Base-by-base conservation (phyloP, 345 rosid species). In the Moricandia arvensis region DNA sequence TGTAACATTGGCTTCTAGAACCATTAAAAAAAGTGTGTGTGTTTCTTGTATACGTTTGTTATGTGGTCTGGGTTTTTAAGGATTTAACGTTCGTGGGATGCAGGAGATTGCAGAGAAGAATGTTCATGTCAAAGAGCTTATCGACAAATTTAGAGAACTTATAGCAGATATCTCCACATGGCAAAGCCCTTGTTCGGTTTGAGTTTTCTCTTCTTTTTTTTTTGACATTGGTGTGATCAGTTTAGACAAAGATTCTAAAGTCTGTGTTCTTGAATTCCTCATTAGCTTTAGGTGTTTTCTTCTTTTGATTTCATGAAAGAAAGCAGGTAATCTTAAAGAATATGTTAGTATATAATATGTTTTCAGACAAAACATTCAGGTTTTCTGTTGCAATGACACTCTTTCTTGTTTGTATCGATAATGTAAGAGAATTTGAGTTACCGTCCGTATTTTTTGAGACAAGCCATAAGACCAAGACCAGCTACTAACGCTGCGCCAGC, bases 401-500 rank as follows among this genome's bases (percentile, higher is more conserved):
- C 10, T 21, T 49, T 59, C 51, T 64, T 73, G 59, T 41, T 73
- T 54, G 54, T 62, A 54, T 62, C 10, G 8, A 61, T 73, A 34
- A 34, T 11, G 18, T 78, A 51, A 69, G 38, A 31, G 29, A 63
- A 54, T 53, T 24, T 10, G 43, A 29, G 63, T 84, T 62, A 89
- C 43, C 80, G 69, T 8, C 94, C 90, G 2, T 83, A 75, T 85
- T 82, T 88, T 83, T 68, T 86, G 70, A 96, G 77, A 86, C 82
- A 96, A n/a, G 98, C 95, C 75, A 93, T 81, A 11, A 93, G 79
- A 26, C 99, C 94, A 55, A 91, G 75, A 34, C 98, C 98, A 74
- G 98, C 97, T 60, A 85, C 86, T 21, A 96, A 80, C 21, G 96
- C 95, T 17, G 99, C 99, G 41, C 99, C 95, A 0, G 99, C 99